phyloP scores from a whole-genome alignment of 148 eudicot species.

The Limonium bicolor region DNA sequence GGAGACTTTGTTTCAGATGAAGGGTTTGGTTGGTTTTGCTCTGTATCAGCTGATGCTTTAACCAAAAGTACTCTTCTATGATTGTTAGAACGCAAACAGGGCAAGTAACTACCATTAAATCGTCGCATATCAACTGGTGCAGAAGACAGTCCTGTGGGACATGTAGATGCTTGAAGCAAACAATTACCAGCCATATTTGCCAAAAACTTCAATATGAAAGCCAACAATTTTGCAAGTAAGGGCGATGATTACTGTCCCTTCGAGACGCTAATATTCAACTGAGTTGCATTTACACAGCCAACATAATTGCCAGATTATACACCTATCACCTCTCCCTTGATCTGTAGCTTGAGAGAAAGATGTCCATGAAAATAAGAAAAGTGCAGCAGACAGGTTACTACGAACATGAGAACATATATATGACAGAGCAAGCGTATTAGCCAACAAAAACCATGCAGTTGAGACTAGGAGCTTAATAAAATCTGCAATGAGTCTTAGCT shows the following conservation, averaged over 20 bases:
- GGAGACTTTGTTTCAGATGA: conserved; percentile 34
- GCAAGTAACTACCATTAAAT: not conserved
- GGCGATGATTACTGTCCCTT: not conserved
- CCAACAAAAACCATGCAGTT: too few species aligned
- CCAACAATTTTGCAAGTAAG: not conserved
- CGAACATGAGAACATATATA: too few species aligned
- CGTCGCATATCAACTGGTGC: not conserved
- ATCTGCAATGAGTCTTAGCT: too few species aligned
- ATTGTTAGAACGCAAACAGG: conserved; percentile 8
- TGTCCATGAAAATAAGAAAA: too few species aligned
- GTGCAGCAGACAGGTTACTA: too few species aligned
- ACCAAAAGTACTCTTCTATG: conserved; percentile 19
- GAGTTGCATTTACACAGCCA: not conserved
- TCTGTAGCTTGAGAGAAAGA: too few species aligned
- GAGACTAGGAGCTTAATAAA: too few species aligned
- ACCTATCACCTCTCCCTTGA: too few species aligned
- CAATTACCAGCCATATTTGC: conserved; percentile 1
- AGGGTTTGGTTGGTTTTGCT: conserved; percentile 21
- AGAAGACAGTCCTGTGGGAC: not conserved
- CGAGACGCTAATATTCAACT: not conserved
- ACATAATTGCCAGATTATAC: conserved; percentile 2
- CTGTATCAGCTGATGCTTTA: conserved; percentile 34
- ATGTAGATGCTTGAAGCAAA: conserved; percentile 1
- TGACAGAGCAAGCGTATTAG: too few species aligned
- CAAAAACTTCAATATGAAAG: not conserved